Base-by-base conservation (phyloP, 2,329 filamentous ascomycete genomes). In the Thermothelomyces thermophilus region DNA sequence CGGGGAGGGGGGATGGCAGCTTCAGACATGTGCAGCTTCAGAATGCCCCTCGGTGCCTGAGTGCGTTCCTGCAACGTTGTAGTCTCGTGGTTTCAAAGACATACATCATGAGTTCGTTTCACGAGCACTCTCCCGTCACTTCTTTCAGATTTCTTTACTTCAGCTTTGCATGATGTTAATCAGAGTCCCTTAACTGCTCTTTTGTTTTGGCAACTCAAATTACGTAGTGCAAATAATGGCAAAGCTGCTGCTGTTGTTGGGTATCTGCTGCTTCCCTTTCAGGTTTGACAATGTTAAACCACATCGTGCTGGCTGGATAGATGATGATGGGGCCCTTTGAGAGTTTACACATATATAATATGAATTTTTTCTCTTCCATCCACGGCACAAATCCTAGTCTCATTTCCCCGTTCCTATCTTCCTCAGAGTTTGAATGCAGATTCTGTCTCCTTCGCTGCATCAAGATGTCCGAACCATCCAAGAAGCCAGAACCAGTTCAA, bases 281-380 rank as follows among this genome's bases (percentile, higher is more conserved):
- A 42, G 22, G 2, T 10, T 16, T 14, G 24, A 0, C 33, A 16
- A 11, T 13, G 19, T 24, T 17, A 24, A 33, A n/a, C n/a, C 4
- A n/a, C 11, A 16, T 2, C 19, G 14, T n/a, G 10, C 22, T 16
- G 41, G 14, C 19, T 28, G 19, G 35, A 34, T 22, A 24, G 40
- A 26, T 35, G 26, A 51, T 33, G 44, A 17, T 10, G 9, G n/a
- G 2, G 19, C 17, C 14, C 35, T 52, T 52, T 46, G 33, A 46
- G 11, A 17, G 11, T 9, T 5, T 26, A 26, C 24, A 26, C 5
- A 4, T 11, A 31, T n/a, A n/a, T 17, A 30, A 43, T 50, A 53
- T 44, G 44, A 14, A 36, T 13, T 16, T 16, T 4, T 16, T 14
- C n/a, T n/a, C n/a, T n/a, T n/a, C n/a, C n/a, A n/a, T n/a, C n/a